Conservation (phyloP, 2,329 filamentous ascomycete species). For the Chaetomiaceae sp. region DNA sequence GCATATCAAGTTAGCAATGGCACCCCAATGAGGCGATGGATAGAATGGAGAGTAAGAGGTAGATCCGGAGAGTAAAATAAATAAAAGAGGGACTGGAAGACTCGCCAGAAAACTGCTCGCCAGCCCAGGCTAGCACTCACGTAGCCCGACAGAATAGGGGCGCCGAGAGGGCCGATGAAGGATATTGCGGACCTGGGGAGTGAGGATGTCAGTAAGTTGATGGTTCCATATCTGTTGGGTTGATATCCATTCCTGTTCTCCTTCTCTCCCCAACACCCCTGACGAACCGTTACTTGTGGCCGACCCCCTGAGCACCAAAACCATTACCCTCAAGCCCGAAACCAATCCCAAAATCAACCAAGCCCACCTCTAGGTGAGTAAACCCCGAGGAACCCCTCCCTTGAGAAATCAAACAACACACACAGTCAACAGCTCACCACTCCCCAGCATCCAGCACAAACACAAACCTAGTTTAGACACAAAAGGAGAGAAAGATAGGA, state of each 20-base stretch:
- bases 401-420: too few relatives aligned
- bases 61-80: background rate
- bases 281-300: too few relatives aligned
- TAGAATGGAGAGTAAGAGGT: background rate
- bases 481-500: background rate
- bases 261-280: too few relatives aligned
- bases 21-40: background rate
- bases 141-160: conserved; percentile 26
- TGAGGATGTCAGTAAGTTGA: background rate
- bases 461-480: background rate
- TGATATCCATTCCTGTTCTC: background rate
- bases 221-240: too few relatives aligned
- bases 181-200: conserved; percentile 19
- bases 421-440: too few relatives aligned
- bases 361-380: too few relatives aligned
- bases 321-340: too few relatives aligned
- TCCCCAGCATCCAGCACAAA: too few relatives aligned
- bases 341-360: too few relatives aligned
- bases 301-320: too few relatives aligned
- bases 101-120: conserved; percentile 27
- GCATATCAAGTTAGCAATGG: background rate
- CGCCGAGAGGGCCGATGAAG: conserved; percentile 26
- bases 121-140: conserved; percentile 20
- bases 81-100: background rate
- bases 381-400: too few relatives aligned